Evolutionary conservation across 169 alveolate genomes (phyloP).

Genomic region (Cardiosporidium cionae): DNA sequence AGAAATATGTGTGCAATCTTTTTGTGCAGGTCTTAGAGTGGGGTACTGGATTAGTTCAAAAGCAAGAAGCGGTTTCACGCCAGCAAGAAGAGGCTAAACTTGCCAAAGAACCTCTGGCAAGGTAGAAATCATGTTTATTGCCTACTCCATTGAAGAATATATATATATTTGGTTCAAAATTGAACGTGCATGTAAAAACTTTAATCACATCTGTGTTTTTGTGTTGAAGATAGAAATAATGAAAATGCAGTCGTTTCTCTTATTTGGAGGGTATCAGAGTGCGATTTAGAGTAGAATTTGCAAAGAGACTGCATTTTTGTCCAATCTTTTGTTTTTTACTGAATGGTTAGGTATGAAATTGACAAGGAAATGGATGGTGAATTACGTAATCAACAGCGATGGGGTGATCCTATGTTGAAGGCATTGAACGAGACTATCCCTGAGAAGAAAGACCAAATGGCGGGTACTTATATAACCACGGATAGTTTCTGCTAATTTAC

Average conservation of each 20-base stretch:
- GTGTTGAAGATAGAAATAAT: too few relatives aligned
- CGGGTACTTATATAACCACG: not conserved
- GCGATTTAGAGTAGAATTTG: too few relatives aligned
- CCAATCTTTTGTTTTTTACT: not conserved
- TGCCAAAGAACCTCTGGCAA: constrained; percentile 23
- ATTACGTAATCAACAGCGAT: constrained; percentile 8
- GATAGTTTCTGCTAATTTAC: too few relatives aligned
- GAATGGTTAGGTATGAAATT: constrained; percentile 25
- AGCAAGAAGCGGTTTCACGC: not conserved
- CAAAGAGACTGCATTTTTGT: too few relatives aligned
- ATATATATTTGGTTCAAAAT: too few relatives aligned
- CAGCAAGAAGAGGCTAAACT: constrained; percentile 7
- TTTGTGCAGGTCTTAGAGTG: too few relatives aligned
- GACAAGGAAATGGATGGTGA: constrained; percentile 10
- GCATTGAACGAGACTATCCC: not conserved
- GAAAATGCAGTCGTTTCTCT: too few relatives aligned
- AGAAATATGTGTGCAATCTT: too few relatives aligned
- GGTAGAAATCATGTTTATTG: not conserved
- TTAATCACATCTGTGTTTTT: too few relatives aligned
- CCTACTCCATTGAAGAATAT: too few relatives aligned
- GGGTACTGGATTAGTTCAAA: constrained; percentile 36
- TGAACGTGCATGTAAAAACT: too few relatives aligned
- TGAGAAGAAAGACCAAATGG: not conserved
- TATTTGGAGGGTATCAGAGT: too few relatives aligned
- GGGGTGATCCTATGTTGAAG: constrained; percentile 28